Evolutionary conservation across 352 stramenopile species (phyloP).

Genomic region (Pythium insidiosum): DNA sequence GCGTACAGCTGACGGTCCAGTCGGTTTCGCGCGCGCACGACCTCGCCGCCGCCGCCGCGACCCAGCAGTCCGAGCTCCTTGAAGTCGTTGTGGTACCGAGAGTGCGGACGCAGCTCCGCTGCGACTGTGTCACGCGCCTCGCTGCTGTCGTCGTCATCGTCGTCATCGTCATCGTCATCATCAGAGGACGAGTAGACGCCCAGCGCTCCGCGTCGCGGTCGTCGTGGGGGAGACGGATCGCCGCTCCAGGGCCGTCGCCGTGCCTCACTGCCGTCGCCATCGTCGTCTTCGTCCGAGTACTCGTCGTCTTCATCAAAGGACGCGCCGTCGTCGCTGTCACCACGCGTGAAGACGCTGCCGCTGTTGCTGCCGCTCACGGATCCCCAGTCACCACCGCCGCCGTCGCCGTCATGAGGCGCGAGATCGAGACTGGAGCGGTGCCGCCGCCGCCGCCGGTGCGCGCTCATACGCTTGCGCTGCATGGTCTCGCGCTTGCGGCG

Average conservation of each 20-base stretch:
- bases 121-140: constrained; percentile 10
- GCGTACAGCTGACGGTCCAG: constrained; percentile 80
- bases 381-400: constrained; percentile 20
- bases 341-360: no score
- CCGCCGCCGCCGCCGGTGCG: constrained; percentile 23
- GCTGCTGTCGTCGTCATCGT: neutral
- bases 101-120: constrained; percentile 46
- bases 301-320: constrained; percentile 16
- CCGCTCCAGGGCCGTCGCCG: no score
- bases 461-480: constrained; percentile 47
- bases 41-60: constrained; percentile 73
- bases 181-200: neutral
- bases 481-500: constrained; percentile 53
- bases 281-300: constrained; percentile 1
- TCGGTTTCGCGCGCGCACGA: constrained; percentile 79
- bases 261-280: neutral
- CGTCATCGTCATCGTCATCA: neutral
- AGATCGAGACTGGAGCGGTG: constrained; percentile 58
- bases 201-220: neutral
- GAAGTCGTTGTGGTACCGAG: constrained; percentile 79
- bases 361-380: constrained; percentile 25
- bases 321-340: constrained; percentile 21
- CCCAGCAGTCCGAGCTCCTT: constrained; percentile 80
- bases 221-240: neutral
- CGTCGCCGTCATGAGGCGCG: constrained; percentile 9